Base-by-base conservation (phyloP, 495 filamentous ascomycete species). In the Staphylotrichum longicolle region DNA sequence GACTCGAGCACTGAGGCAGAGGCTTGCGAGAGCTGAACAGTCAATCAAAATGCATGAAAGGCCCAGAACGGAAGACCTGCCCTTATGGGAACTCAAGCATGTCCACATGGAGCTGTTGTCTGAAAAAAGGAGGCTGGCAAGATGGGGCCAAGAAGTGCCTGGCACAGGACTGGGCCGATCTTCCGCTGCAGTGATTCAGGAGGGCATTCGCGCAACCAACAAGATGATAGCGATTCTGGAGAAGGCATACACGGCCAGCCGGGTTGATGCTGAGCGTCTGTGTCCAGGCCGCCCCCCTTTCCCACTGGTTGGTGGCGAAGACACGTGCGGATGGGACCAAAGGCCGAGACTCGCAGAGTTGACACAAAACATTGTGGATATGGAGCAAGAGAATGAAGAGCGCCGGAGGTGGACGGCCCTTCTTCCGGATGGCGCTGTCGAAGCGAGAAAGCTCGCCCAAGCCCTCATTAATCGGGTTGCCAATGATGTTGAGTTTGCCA, bases 181-280 rank as follows among this genome's bases (percentile, higher is more conserved):
- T 27, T 27, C 20, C 20, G 20, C 20, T 27, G 20, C 20, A 27
- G 20, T 27, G 20, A 40, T 7, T 8, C 34, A 40, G n/a, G 50
- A 27, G 7, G n/a, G 7, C 6, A 40, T 37, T 6, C 15, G 14
- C 35, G 20, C 6, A 14, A 2, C 33, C 15, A 35, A 53, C 7
- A 40, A 40, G 15, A 8, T 27, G 20, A 10, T 4, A 5, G 35
- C 5, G 10, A 53, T 53, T 10, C 11, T 32, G 9, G 34, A 52
- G 33, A 53, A 20, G 50, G 50, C 50, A n/a, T 37, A 53, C 7
- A 3, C 35, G 6, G 50, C 50, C 35, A 53, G 50, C 27, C 12
- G 20, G 34, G 50, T n/a, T 39, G 50, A 53, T 5, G 50, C 50
- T 39, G 50, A 53, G 33, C 50, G 50, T 40, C 34, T 53, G 5